Percentiles rank a stretch among this genome's conserved stretches.
These are phyloP conservation scores for Metarhizium guizhouense DNA, from an alignment of 2,329 filamentous ascomycete species.

Conservation along the genomic window DNA sequence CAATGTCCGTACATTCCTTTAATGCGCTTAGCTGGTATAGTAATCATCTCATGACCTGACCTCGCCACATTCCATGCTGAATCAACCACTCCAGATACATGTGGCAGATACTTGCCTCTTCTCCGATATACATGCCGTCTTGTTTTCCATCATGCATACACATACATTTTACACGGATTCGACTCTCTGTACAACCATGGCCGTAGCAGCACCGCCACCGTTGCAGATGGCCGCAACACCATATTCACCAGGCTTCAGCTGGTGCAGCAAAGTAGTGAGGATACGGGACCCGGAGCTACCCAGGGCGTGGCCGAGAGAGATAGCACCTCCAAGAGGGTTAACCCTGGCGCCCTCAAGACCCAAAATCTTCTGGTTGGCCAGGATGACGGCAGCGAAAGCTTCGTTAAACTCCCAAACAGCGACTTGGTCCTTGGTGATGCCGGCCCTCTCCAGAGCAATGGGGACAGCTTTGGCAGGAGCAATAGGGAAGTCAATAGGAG, in stretches of 20 bases:
- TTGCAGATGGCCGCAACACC: constrained; percentile 96
- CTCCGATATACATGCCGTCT: neutral
- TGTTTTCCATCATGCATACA: neutral
- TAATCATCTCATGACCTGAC: neutral
- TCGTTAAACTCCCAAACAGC: constrained; percentile 98
- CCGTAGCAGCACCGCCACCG: constrained; percentile 85
- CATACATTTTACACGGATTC: constrained; percentile 40
- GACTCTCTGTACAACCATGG: constrained; percentile 81
- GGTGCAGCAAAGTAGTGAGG: constrained; percentile 80
- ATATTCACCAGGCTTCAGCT: constrained; percentile 86
- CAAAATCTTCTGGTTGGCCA: constrained; percentile 88
- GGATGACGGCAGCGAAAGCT: constrained; percentile 91
- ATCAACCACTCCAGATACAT: neutral
- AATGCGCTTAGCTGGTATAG: constrained; percentile 1
- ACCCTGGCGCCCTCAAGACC: constrained; percentile 71
- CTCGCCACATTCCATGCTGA: neutral
- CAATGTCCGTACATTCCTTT: neutral
- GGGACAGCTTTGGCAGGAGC: constrained; percentile 90
- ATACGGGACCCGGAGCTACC: constrained; percentile 92
- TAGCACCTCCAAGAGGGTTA: constrained; percentile 84
- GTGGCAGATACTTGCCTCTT: neutral
- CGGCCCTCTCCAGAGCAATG: constrained; percentile 77
- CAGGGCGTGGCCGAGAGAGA: constrained; percentile 83
- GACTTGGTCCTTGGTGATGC: constrained; percentile 85
- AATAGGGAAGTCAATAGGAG: constrained; percentile 88